Percentiles rank a stretch among this genome's conserved stretches.
phyloP scores from a whole-genome alignment of 208 protist genomes.

The Wallacemonas sp. region DNA sequence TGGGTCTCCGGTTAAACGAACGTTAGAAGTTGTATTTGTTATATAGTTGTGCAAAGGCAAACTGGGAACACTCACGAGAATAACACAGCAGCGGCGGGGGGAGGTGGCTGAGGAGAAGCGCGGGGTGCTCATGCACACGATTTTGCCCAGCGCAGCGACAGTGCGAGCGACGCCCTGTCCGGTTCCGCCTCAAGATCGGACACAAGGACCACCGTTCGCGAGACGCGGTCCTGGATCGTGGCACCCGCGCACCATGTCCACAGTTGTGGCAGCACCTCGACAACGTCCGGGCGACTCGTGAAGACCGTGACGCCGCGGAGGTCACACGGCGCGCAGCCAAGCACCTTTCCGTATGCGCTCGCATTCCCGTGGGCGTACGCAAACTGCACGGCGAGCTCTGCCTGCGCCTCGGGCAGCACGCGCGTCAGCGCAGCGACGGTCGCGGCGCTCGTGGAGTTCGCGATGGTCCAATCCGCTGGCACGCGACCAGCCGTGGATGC shows the following conservation, averaged over 20 bases:
- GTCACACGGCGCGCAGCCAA: slow-evolving; percentile 6
- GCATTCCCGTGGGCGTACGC: slow-evolving; percentile 66
- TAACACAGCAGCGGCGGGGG: too few species aligned
- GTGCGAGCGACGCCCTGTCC: neutral
- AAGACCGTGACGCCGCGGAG: slow-evolving; percentile 41
- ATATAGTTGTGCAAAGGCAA: too few species aligned
- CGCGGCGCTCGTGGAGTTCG: neutral
- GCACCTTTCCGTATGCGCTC: slow-evolving; percentile 41
- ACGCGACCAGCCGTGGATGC: neutral
- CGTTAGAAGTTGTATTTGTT: too few species aligned
- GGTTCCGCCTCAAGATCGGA: neutral
- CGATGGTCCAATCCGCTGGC: slow-evolving; percentile 4
- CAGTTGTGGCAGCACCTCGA: slow-evolving; percentile 28
- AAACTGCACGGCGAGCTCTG: slow-evolving; percentile 48
- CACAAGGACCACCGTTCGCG: neutral
- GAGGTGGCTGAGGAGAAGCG: too few species aligned
- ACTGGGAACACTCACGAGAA: too few species aligned
- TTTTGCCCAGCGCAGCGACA: neutral
- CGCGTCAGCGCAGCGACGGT: neutral
- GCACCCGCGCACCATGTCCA: slow-evolving; percentile 39
- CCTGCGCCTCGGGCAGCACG: neutral
- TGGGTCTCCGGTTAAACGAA: too few species aligned
- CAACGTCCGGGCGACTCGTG: slow-evolving; percentile 19
- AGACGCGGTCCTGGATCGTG: neutral
- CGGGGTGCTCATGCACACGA: too few species aligned